Evolutionary conservation across 2,329 filamentous ascomycete genomes (phyloP).

Genomic region (Microdochium paspali): DNA sequence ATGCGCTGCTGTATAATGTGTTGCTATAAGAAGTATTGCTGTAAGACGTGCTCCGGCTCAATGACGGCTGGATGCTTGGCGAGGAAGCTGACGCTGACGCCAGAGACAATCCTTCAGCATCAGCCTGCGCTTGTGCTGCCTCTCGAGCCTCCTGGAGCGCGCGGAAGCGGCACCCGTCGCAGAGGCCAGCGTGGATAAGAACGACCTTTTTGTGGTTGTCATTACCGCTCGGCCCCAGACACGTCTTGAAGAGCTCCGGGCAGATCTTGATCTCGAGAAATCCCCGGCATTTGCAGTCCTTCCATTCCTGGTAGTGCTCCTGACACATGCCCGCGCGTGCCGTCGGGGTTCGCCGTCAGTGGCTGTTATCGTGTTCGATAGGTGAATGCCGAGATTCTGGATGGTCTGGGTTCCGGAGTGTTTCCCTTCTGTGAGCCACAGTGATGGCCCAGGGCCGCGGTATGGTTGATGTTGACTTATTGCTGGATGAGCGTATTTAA

Average conservation of each 20-base stretch:
- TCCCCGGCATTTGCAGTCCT: slow-evolving; percentile 20
- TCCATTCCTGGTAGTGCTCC: slow-evolving; percentile 22
- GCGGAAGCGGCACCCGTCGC: slow-evolving; percentile 22
- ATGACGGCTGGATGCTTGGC: neutral
- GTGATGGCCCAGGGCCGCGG: too few relatives aligned
- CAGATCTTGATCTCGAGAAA: slow-evolving; percentile 20
- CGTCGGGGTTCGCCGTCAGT: neutral
- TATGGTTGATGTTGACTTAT: too few relatives aligned
- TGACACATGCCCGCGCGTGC: slow-evolving; percentile 17
- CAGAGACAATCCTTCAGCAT: slow-evolving; percentile 9
- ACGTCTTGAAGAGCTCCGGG: slow-evolving; percentile 19
- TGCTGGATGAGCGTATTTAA: too few relatives aligned
- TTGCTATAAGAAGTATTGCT: neutral
- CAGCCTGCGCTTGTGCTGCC: slow-evolving; percentile 15
- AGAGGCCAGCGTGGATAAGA: slow-evolving; percentile 22
- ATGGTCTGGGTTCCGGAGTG: too few relatives aligned
- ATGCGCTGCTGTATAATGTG: too few relatives aligned
- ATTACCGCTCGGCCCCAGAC: slow-evolving; percentile 17
- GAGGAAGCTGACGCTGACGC: slow-evolving; percentile 9
- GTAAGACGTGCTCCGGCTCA: neutral
- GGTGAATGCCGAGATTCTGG: too few relatives aligned
- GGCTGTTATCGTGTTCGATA: too few relatives aligned
- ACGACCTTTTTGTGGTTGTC: slow-evolving; percentile 20
- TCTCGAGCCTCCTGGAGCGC: slow-evolving; percentile 19
- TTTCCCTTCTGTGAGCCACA: too few relatives aligned